Base-by-base conservation (phyloP, 2,329 filamentous ascomycete genomes). In the Fusarium sp. region DNA sequence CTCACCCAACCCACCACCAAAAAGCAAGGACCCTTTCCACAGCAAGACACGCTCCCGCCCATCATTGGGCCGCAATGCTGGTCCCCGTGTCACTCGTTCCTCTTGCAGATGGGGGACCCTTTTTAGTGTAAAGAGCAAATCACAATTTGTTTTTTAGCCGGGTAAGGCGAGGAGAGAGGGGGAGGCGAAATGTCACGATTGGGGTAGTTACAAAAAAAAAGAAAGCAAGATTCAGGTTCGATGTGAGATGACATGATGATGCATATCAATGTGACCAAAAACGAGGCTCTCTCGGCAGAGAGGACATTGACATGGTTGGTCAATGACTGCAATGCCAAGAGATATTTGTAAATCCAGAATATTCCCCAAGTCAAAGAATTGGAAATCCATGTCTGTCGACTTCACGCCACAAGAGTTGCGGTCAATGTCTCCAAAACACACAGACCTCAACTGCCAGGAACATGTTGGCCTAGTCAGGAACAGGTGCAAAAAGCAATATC, bases 11-110 rank as follows among this genome's bases (percentile, higher is more conserved):
- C 67, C 64, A 69, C 67, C 63, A 12, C 35, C 15, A 9, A 38
- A 19, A 19, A 19, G 19, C 19, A 52, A 53, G 39, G 53, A 40
- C 49, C 50, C 57, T 51, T 56, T 41, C 39, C 11, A 35, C 32
- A 24, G 34, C 36, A 46, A 19, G 19, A 41, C 51, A 60, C 50
- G 57, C 46, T 53, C 32, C 53, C 51, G 45, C 44, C 47, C 56
- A 45, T 49, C 61, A 70, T 71, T 71, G 60, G 69, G 68, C 67
- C 59, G 67, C 65, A 67, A 65, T 31, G 55, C 58, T 62, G 46
- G 41, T 34, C 41, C 59, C 61, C 53, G 19, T 36, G 35, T 22
- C 15, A 11, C 15, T 22, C 35, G 35, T 22, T 31, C 29, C 29
- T 10, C 13, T 34, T 34, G 11, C 31, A 34, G 11, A 34, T 31